Evolutionary conservation across 31 red algal genomes (phyloP).

Genomic region (Asparagopsis taxiformis): DNA sequence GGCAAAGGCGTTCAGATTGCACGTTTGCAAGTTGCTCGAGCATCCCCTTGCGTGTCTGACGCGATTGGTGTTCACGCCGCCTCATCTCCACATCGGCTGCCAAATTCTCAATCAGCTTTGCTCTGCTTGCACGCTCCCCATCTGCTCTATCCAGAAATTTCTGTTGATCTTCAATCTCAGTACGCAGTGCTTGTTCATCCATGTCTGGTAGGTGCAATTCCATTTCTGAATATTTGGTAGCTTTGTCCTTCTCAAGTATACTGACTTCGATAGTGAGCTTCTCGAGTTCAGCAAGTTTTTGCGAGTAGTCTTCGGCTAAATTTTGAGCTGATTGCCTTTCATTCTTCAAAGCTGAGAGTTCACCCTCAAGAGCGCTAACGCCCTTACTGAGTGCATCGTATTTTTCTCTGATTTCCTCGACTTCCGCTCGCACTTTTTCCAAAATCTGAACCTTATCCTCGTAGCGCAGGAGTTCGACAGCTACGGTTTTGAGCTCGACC

Average conservation of each 20-base stretch:
- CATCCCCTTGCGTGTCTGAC: conserved; percentile 41
- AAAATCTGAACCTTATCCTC: conserved; percentile 67
- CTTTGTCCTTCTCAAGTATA: conserved; percentile 44
- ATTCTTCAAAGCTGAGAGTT: conserved; percentile 16
- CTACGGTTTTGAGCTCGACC: conserved; percentile 62
- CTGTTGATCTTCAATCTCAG: conserved; percentile 31
- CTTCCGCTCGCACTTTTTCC: conserved; percentile 71
- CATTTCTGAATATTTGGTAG: conserved; percentile 45
- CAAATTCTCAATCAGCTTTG: conserved; percentile 37
- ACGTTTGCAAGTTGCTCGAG: conserved; percentile 49
- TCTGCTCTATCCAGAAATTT: conserved; percentile 11
- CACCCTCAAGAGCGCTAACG: conserved; percentile 23
- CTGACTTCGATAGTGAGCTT: conserved; percentile 6
- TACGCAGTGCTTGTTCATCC: conserved; percentile 34
- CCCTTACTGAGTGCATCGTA: conserved; percentile 42
- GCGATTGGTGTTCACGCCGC: conserved; percentile 23
- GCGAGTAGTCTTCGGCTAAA: conserved; percentile 10
- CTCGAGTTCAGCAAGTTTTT: conserved; percentile 15
- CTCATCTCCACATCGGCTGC: conserved; percentile 30
- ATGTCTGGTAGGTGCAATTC: conserved; percentile 50
- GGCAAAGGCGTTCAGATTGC: conserved; percentile 21
- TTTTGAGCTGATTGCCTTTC: conserved; percentile 15
- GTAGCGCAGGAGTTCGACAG: conserved; percentile 51
- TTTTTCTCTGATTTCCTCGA: conserved; percentile 60
- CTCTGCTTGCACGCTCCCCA: conserved; percentile 29